Evolutionary conservation across 148 eudicot species (phyloP).

Genomic region (Rhododendron ovatum): DNA sequence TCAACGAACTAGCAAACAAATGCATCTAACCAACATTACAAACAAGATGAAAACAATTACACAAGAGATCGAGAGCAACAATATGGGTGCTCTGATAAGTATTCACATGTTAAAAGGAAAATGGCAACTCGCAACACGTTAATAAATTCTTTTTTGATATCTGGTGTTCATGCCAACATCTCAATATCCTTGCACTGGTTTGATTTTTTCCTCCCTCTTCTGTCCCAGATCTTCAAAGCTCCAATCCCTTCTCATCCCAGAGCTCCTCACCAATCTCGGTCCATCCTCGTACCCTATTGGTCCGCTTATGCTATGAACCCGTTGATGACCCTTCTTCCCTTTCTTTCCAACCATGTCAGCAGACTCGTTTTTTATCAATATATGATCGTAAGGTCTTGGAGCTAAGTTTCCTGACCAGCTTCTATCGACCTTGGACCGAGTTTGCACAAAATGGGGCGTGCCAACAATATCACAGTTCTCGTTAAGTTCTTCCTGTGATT

Average conservation of each 20-base stretch:
- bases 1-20: background rate
- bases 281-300: background rate
- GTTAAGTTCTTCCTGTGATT: slow-evolving; percentile 26
- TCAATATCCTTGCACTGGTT: slow-evolving; percentile 11
- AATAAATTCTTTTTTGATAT: too few species aligned
- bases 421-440: slow-evolving; percentile 26
- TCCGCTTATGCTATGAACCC: slow-evolving; percentile 17
- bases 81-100: background rate
- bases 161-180: background rate
- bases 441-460: background rate
- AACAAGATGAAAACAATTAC: background rate
- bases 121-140: too few species aligned
- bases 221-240: slow-evolving; percentile 60
- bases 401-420: slow-evolving; percentile 43
- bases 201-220: slow-evolving; percentile 14
- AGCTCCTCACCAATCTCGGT: slow-evolving; percentile 65
- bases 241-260: slow-evolving; percentile 86
- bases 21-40: background rate
- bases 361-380: background rate
- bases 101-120: background rate
- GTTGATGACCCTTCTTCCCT: slow-evolving; percentile 12
- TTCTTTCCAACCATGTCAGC: slow-evolving; percentile 4
- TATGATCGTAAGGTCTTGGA: slow-evolving; percentile 12
- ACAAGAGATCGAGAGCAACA: background rate
- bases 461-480: slow-evolving; percentile 1